These are phyloP conservation scores for Colletotrichum destructivum DNA, from an alignment of 2,329 filamentous ascomycete genomes.

Conservation along the genomic window DNA sequence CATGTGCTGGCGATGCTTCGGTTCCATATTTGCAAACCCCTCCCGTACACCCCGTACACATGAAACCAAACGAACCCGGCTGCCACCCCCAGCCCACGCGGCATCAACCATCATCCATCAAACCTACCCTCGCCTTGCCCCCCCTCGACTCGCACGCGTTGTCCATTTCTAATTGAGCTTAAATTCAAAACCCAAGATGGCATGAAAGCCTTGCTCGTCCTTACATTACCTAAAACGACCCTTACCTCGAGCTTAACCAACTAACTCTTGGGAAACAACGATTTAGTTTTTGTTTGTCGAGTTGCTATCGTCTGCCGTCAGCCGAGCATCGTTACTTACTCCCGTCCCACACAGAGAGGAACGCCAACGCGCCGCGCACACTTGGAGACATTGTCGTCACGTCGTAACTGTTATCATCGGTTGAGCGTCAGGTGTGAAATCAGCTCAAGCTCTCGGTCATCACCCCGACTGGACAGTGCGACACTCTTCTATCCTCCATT, in stretches of 20 bases:
- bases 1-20: slow-evolving; percentile 37
- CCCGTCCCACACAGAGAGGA: neutral
- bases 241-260: slow-evolving; percentile 15
- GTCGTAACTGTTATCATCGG: too few relatives aligned
- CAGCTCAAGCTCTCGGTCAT: too few relatives aligned
- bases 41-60: slow-evolving; percentile 27
- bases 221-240: slow-evolving; percentile 22
- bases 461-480: too few relatives aligned
- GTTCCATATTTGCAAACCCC: slow-evolving; percentile 27
- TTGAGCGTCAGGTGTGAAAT: too few relatives aligned
- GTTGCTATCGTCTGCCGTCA: neutral
- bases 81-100: slow-evolving; percentile 18
- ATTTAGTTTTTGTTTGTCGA: neutral
- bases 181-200: slow-evolving; percentile 30
- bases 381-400: neutral
- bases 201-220: neutral
- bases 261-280: neutral
- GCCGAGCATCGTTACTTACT: neutral
- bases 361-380: neutral
- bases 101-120: slow-evolving; percentile 26
- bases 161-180: slow-evolving; percentile 28
- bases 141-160: neutral
- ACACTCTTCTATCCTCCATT: too few relatives aligned
- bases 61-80: slow-evolving; percentile 34
- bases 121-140: slow-evolving; percentile 24